phyloP scores from a whole-genome alignment of 2,329 filamentous ascomycete genomes.

The Penicillium sclerotiorum region DNA sequence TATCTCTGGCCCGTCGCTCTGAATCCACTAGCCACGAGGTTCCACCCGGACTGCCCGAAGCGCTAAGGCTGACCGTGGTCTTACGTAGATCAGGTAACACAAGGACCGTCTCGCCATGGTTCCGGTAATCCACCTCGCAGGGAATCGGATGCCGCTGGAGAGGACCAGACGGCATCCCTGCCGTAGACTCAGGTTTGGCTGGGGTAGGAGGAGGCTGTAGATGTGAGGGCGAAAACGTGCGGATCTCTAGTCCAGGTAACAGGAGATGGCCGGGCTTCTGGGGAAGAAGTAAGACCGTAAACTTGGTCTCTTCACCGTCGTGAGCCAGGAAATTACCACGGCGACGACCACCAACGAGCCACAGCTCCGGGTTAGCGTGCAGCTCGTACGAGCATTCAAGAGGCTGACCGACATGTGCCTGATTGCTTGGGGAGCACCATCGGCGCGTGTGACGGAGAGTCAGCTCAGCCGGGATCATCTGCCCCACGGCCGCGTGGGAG shows the following conservation, averaged over 20 bases:
- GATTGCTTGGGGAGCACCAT: constrained; percentile 49
- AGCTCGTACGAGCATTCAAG: constrained; percentile 85
- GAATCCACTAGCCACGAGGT: constrained; percentile 69
- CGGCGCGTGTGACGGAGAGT: constrained; percentile 57
- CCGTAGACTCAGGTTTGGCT: constrained; percentile 17
- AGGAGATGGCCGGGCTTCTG: constrained; percentile 76
- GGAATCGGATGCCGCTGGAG: constrained; percentile 45
- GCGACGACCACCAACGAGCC: constrained; percentile 81
- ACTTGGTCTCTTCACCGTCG: constrained; percentile 52
- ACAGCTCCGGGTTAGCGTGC: constrained; percentile 70
- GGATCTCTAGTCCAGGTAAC: constrained; percentile 77
- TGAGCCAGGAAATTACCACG: constrained; percentile 70
- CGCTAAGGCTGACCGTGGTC: constrained; percentile 73
- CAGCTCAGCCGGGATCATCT: constrained; percentile 51
- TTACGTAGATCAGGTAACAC: constrained; percentile 71
- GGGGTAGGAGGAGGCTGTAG: constrained; percentile 23
- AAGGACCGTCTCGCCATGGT: constrained; percentile 73
- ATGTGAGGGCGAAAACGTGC: constrained; percentile 56
- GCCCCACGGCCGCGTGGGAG: constrained; percentile 48
- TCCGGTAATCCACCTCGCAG: constrained; percentile 80
- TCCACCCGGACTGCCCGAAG: constrained; percentile 61
- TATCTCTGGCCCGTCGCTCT: constrained; percentile 45
- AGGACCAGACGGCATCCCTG: constrained; percentile 16
- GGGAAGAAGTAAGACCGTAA: constrained; percentile 77
- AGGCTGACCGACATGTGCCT: constrained; percentile 46